Percentiles rank a stretch among this genome's conserved stretches.
These are phyloP conservation scores for Logfia minima DNA, from an alignment of 129 eudicot genomes.

Conservation along the genomic window DNA sequence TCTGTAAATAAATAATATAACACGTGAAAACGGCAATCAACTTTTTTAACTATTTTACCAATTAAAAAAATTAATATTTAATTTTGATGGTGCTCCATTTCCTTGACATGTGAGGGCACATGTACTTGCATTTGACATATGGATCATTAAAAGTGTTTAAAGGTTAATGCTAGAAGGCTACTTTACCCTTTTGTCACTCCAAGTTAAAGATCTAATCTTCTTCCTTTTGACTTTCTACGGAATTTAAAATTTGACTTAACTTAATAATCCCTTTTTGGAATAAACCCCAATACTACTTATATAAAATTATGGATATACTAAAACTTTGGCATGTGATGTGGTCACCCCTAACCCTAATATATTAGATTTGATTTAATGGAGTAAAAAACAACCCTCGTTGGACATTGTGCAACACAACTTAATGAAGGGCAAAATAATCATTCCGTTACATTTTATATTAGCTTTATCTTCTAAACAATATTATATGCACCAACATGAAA, in stretches of 20 bases:
- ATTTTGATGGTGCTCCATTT: slow-evolving; percentile 13
- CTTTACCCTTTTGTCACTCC: slow-evolving; percentile 34
- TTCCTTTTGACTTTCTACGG: slow-evolving; percentile 23
- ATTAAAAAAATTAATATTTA: background rate
- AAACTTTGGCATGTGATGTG: slow-evolving; percentile 42
- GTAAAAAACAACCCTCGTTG: slow-evolving; percentile 15
- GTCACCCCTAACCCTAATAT: slow-evolving; percentile 29
- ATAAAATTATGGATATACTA: slow-evolving; percentile 20
- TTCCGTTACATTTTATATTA: background rate
- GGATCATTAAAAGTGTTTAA: slow-evolving; percentile 9
- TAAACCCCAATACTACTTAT: slow-evolving; percentile 38
- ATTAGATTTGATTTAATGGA: background rate
- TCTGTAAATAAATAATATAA: no score
- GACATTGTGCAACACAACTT: slow-evolving; percentile 25
- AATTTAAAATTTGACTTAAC: slow-evolving; percentile 20
- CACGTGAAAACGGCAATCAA: slow-evolving; percentile 1
- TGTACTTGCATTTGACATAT: slow-evolving; percentile 33
- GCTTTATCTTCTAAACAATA: slow-evolving; percentile 19
- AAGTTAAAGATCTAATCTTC: slow-evolving; percentile 29
- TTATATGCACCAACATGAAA: slow-evolving; percentile 36
- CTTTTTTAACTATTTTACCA: background rate
- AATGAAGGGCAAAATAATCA: slow-evolving; percentile 19
- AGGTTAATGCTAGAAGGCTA: slow-evolving; percentile 17
- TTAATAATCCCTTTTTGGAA: slow-evolving; percentile 19
- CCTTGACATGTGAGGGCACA: slow-evolving; percentile 39